Percentiles rank a stretch among this genome's conserved stretches.
Evolutionary conservation across 371 early-diverging fungal genomes (phyloP).

Genomic region (Mortierella sp.): DNA sequence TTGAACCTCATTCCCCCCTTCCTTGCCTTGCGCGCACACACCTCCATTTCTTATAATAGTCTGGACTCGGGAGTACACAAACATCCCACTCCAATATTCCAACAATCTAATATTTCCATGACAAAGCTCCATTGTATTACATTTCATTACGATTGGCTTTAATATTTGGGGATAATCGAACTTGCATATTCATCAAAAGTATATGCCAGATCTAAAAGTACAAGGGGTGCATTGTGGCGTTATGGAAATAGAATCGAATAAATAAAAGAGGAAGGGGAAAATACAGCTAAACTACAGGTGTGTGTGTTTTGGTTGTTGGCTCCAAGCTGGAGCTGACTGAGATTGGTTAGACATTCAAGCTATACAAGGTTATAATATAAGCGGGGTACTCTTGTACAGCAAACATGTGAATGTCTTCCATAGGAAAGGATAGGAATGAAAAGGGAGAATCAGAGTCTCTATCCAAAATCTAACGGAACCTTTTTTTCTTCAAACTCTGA

Average conservation of each 20-base stretch:
- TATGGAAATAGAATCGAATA: neutral
- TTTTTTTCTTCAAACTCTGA: slow-evolving; percentile 20
- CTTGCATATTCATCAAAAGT: too few relatives aligned
- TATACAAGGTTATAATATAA: neutral
- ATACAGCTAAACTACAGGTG: slow-evolving; percentile 1
- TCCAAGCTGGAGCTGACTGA: neutral
- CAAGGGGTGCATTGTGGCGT: neutral
- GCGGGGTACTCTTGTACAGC: neutral
- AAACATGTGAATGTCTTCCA: neutral
- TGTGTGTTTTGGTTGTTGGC: too few relatives aligned
- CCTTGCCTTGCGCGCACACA: neutral
- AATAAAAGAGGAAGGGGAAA: neutral
- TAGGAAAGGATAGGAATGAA: neutral
- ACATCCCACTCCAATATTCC: neutral
- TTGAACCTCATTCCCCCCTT: neutral
- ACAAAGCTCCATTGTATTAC: too few relatives aligned
- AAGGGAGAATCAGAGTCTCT: neutral
- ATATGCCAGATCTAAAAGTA: too few relatives aligned
- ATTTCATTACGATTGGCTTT: too few relatives aligned
- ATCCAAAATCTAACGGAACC: neutral
- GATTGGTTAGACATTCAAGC: neutral
- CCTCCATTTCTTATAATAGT: neutral
- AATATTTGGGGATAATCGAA: too few relatives aligned
- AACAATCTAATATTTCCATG: too few relatives aligned
- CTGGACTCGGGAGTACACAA: too few relatives aligned